Evolutionary conservation across 2,329 filamentous ascomycete species (phyloP), one percentile per base, ranked within the genome.

Genomic region (Calonectria pseudoreteaudii): DNA sequence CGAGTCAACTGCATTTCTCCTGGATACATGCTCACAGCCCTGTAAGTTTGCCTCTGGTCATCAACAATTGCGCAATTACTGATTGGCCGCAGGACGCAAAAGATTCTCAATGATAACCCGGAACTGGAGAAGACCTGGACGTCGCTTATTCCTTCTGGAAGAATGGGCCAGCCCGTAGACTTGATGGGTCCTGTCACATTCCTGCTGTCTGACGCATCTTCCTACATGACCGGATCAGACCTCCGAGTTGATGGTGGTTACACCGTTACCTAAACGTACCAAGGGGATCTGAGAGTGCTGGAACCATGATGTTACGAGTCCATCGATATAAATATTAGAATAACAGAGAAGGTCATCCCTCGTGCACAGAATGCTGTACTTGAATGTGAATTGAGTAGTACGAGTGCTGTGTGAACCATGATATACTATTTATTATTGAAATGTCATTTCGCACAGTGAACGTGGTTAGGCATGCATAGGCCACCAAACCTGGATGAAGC

Each of bases 41-140:
- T 98, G 94, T 96, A 88, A 91, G 93, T 86, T 64, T 3, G 20
- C 41, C 7, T 30, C 50, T 53, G 26, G 5, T 31, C 9, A 9
- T 18, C 11, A 4, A 18, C 50, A 16, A 20, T 10, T 14, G 7
- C 23, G 8, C 16, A 18, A 18, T 13, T 30, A 30, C 26, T 31
- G 13, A 53, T 9, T 10, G 13, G 0, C 1, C 1, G 18, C 14
- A 97, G 94, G 69, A 98, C 95, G 31, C 92, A 95, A 87, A 97
- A 97, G 88, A 98, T 98, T 78, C 90, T 98, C n/a, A 94, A 96
- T 75, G 95, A 98, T 73, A 97, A 98, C 84, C 95, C 96, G n/a
- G 95, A 97, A 62, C 91, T 98, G 20, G 94, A 95, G 84, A 90
- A 93, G 82, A 93, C 96, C 84, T 98, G 96, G 96, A 96, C 93